Conservation (phyloP, 257 asterid species). For the Oldenlandia corymbosa region DNA sequence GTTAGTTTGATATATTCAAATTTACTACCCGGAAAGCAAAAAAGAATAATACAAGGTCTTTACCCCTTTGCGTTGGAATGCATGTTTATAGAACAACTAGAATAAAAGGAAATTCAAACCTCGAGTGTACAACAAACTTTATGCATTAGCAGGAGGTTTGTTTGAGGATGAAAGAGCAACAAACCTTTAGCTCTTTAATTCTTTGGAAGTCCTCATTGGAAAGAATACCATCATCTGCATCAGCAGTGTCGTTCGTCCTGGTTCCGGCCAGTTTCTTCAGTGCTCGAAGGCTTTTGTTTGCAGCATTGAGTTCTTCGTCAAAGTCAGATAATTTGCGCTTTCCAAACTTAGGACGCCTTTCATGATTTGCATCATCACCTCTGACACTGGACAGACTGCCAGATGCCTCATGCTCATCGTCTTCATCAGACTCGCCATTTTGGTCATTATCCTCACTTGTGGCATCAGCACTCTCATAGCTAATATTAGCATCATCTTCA, state of each 20-base stretch:
- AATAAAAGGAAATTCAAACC: not conserved
- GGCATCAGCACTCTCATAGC: slow-evolving; percentile 26
- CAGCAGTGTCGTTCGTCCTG: slow-evolving; percentile 25
- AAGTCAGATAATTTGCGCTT: slow-evolving; percentile 73
- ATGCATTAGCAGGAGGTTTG: slow-evolving; percentile 6
- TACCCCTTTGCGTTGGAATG: too few species aligned
- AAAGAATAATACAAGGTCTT: not conserved
- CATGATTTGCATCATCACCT: slow-evolving; percentile 21
- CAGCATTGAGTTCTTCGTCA: slow-evolving; percentile 53
- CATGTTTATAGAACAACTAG: too few species aligned
- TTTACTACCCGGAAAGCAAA: not conserved
- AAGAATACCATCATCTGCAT: slow-evolving; percentile 61
- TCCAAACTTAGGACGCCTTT: slow-evolving; percentile 29
- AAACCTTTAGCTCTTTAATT: slow-evolving; percentile 81
- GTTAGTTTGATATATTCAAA: slow-evolving; percentile 11
- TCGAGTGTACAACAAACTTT: not conserved
- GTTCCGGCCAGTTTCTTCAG: slow-evolving; percentile 70
- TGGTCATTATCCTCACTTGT: slow-evolving; percentile 28
- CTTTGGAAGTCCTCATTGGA: slow-evolving; percentile 90
- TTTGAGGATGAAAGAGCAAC: slow-evolving; percentile 13
- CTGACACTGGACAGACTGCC: slow-evolving; percentile 7
- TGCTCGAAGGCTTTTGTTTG: slow-evolving; percentile 65
- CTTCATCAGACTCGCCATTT: slow-evolving; percentile 27
- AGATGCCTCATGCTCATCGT: slow-evolving; percentile 28
- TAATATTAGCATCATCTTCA: slow-evolving; percentile 24